phyloP scores from a whole-genome alignment of 306 rosid genomes.

The Vigna reflexopilosa region DNA sequence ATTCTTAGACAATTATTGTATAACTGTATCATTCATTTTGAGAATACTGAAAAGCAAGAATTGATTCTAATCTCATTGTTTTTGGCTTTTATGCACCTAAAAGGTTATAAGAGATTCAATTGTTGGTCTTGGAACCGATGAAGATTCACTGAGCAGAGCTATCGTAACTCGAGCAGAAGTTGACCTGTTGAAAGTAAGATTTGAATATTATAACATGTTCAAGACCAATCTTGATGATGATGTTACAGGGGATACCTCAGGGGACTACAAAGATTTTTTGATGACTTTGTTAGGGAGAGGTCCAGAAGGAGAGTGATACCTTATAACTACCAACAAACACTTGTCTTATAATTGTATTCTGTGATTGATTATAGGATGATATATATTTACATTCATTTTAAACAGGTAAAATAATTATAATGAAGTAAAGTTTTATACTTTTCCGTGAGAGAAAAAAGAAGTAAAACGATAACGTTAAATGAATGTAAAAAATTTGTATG shows the following conservation, averaged over 20 bases:
- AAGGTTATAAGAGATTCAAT: slow-evolving; percentile 79
- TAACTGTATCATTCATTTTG: background rate
- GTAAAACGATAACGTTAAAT: no score
- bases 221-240: slow-evolving; percentile 65
- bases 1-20: background rate
- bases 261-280: slow-evolving; percentile 78
- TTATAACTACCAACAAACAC: slow-evolving; percentile 17
- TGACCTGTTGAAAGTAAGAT: slow-evolving; percentile 66
- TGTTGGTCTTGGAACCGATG: slow-evolving; percentile 88
- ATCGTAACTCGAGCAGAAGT: slow-evolving; percentile 82
- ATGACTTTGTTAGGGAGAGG: slow-evolving; percentile 84
- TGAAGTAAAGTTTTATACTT: no score
- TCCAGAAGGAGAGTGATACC: slow-evolving; percentile 50
- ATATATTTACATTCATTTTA: no score
- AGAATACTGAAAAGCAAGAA: background rate
- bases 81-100: slow-evolving; percentile 33
- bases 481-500: no score
- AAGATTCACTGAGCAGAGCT: slow-evolving; percentile 82
- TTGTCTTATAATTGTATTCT: slow-evolving; percentile 24
- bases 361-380: background rate
- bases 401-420: no score
- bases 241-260: slow-evolving; percentile 79
- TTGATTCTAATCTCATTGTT: background rate
- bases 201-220: slow-evolving; percentile 64
- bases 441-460: no score